Percentiles rank a stretch among this genome's conserved stretches.
These are phyloP conservation scores for Boletus holoroseus DNA, from an alignment of 1,284 basidiomycete species.

Conservation along the genomic window DNA sequence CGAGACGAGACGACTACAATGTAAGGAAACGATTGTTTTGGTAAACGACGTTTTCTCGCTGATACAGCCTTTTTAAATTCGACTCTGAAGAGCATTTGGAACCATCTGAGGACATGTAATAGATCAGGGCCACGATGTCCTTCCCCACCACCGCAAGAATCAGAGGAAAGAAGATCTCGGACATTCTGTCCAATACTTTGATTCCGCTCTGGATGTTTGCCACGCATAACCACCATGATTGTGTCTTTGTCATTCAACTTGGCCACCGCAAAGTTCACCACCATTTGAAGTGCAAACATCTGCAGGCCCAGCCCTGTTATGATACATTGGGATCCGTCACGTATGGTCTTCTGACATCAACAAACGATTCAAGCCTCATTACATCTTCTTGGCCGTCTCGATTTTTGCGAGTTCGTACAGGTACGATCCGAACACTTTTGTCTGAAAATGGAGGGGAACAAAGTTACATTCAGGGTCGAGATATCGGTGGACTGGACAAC, in stretches of 20 bases:
- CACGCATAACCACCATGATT: not conserved
- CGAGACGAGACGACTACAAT: no score
- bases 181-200: no score
- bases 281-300: not conserved
- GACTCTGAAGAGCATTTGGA: no score
- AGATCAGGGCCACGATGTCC: no score
- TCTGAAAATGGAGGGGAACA: slow-evolving; percentile 3
- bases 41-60: no score
- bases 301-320: not conserved
- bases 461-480: not conserved
- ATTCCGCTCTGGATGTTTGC: not conserved
- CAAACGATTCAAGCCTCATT: not conserved
- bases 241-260: not conserved
- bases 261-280: no score
- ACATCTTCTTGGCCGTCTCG: not conserved
- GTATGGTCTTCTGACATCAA: not conserved
- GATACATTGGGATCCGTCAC: not conserved
- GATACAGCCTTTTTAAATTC: no score
- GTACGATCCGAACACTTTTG: slow-evolving; percentile 10
- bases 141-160: no score
- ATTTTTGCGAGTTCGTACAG: slow-evolving; percentile 11
- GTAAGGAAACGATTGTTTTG: no score
- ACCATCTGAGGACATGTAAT: no score
- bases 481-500: not conserved
- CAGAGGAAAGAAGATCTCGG: no score